A percentile compares a stretch with the other conserved stretches of the same genome.
phyloP scores from a whole-genome alignment of 306 rosid species.

The Canavalia ensiformis region DNA sequence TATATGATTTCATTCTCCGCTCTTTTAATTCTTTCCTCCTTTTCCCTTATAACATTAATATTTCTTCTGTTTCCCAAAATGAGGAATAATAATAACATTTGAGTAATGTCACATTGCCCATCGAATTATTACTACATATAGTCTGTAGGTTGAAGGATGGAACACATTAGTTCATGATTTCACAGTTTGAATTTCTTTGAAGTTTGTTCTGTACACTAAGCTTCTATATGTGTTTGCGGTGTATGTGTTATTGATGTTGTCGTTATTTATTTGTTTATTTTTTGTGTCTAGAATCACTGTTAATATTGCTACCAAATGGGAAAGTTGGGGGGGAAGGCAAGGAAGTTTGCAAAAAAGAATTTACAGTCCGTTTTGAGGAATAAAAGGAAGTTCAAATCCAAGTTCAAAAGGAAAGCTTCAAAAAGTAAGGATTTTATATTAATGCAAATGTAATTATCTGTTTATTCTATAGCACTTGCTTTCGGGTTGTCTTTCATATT shows the following conservation, averaged over 20 bases:
- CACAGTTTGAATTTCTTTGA: background rate
- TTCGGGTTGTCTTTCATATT: slow-evolving; percentile 2
- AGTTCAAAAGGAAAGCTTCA: slow-evolving; percentile 82
- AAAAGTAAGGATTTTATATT: slow-evolving; percentile 61
- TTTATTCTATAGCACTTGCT: background rate
- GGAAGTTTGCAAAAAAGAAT: slow-evolving; percentile 94
- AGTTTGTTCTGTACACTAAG: background rate
- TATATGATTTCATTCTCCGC: too few species aligned
- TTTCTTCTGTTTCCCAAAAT: too few species aligned
- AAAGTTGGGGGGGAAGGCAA: slow-evolving; percentile 89
- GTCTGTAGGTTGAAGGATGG: background rate
- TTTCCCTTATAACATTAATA: too few species aligned
- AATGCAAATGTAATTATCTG: background rate
- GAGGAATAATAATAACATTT: too few species aligned
- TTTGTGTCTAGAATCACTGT: slow-evolving; percentile 18
- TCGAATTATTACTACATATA: background rate
- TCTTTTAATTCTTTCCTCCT: too few species aligned
- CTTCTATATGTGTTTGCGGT: background rate
- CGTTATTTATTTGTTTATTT: background rate
- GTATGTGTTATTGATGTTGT: background rate
- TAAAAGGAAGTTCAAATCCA: slow-evolving; percentile 74
- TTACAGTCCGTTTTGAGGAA: slow-evolving; percentile 81
- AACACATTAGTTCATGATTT: background rate
- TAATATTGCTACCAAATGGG: slow-evolving; percentile 62
- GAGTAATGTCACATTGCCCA: too few species aligned